These are phyloP conservation scores for Lablab purpureus DNA, from an alignment of 306 rosid species.

Conservation along the genomic window DNA sequence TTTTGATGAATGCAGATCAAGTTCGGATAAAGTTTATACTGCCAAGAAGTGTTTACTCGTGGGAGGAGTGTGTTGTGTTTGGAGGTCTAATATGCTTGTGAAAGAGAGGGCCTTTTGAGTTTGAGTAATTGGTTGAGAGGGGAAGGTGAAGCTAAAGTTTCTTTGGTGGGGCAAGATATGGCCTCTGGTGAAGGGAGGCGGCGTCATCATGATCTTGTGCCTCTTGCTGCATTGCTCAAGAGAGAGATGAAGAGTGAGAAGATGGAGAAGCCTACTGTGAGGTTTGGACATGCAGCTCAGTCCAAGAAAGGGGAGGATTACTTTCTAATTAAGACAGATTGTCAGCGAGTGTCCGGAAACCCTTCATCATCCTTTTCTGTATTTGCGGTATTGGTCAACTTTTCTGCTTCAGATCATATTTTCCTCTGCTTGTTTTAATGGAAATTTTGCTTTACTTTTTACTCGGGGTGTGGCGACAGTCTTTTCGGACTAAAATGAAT, in stretches of 20 bases:
- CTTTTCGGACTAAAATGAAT: slow-evolving; percentile 34
- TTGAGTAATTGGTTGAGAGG: slow-evolving; percentile 43
- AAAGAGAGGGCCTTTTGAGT: slow-evolving; percentile 42
- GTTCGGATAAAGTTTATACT: slow-evolving; percentile 32
- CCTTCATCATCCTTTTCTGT: slow-evolving; percentile 81
- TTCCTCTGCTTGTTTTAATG: slow-evolving; percentile 25
- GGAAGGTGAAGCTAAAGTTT: slow-evolving; percentile 44
- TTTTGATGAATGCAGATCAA: slow-evolving; percentile 62
- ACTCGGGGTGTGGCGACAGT: slow-evolving; percentile 19
- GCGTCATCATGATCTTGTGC: slow-evolving; percentile 77
- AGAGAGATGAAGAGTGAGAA: slow-evolving; percentile 89
- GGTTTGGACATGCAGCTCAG: slow-evolving; percentile 86
- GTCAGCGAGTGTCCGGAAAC: slow-evolving; percentile 82
- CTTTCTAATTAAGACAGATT: slow-evolving; percentile 80
- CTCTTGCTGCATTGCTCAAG: slow-evolving; percentile 90
- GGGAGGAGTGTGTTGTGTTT: slow-evolving; percentile 27
- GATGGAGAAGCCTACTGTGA: slow-evolving; percentile 90
- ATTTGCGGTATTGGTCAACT: slow-evolving; percentile 70
- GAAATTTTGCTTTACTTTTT: slow-evolving; percentile 1
- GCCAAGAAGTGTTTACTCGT: slow-evolving; percentile 32
- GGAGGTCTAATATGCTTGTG: slow-evolving; percentile 49
- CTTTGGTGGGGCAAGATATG: slow-evolving; percentile 57
- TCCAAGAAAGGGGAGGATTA: slow-evolving; percentile 96
- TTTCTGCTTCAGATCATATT: slow-evolving; percentile 24
- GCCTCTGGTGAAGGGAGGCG: slow-evolving; percentile 77